Conservation (phyloP, 2,329 filamentous ascomycete genomes). For the Rutstroemia sp. region DNA sequence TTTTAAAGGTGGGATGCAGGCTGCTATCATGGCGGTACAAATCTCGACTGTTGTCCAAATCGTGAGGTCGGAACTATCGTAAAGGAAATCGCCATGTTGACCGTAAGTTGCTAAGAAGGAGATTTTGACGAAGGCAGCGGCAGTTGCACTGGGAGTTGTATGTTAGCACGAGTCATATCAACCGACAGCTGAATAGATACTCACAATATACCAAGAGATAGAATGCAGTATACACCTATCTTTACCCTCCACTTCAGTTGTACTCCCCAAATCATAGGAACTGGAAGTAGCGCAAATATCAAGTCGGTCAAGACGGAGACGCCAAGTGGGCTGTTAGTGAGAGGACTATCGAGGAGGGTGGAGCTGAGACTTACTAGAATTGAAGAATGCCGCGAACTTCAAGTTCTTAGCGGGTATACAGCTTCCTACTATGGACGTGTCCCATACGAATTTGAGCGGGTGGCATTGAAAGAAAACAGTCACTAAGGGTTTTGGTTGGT, state of each 20-base stretch:
- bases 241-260: conserved; percentile 35
- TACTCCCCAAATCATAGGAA: conserved; percentile 36
- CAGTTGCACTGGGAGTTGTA: conserved; percentile 4
- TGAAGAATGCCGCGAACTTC: background rate
- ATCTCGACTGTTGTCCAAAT: no score
- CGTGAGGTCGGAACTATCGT: no score
- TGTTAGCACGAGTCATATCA: background rate
- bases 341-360: background rate
- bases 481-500: no score
- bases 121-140: conserved; percentile 33
- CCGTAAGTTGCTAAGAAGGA: conserved; percentile 34
- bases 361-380: conserved; percentile 3
- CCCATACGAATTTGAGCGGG: no score
- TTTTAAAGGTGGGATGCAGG: no score
- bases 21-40: no score
- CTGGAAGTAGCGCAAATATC: conserved; percentile 33
- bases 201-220: no score
- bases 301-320: conserved; percentile 18
- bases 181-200: background rate
- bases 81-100: conserved; percentile 35
- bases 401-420: background rate
- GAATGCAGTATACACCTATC: conserved; percentile 27
- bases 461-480: no score
- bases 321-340: background rate
- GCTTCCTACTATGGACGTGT: background rate